These are phyloP conservation scores for Hsuehochloa calcarea DNA, from an alignment of 176 grass and related monocot species.

Conservation along the genomic window DNA sequence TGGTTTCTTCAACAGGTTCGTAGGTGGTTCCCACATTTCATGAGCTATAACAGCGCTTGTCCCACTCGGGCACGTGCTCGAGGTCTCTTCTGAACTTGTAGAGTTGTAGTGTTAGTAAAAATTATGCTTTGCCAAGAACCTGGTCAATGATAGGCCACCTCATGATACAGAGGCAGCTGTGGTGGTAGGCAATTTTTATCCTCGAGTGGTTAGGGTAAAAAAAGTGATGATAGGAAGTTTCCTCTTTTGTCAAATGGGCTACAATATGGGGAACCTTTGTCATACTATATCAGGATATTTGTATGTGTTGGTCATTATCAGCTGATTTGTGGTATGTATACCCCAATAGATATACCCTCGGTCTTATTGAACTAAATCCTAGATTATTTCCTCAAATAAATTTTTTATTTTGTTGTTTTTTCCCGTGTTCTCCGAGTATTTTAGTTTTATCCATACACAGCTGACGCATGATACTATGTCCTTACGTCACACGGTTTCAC, in stretches of 20 bases:
- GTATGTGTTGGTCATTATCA: neutral
- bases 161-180: neutral
- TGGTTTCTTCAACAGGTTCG: neutral
- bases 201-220: neutral
- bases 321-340: neutral
- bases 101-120: neutral
- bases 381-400: neutral
- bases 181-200: neutral
- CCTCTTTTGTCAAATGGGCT: neutral
- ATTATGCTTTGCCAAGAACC: neutral
- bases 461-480: neutral
- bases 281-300: neutral
- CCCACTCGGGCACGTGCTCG: neutral
- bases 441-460: neutral
- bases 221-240: neutral
- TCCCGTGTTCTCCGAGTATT: neutral
- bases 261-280: neutral
- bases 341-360: neutral
- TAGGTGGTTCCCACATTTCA: neutral
- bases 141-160: neutral
- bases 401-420: neutral
- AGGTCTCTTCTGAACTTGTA: neutral
- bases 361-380: constrained; percentile 18
- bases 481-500: neutral
- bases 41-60: neutral